Percentiles rank a stretch among this genome's conserved stretches.
These are phyloP conservation scores for Colletotrichum sp. DNA, from an alignment of 2,329 filamentous ascomycete genomes.

Conservation along the genomic window DNA sequence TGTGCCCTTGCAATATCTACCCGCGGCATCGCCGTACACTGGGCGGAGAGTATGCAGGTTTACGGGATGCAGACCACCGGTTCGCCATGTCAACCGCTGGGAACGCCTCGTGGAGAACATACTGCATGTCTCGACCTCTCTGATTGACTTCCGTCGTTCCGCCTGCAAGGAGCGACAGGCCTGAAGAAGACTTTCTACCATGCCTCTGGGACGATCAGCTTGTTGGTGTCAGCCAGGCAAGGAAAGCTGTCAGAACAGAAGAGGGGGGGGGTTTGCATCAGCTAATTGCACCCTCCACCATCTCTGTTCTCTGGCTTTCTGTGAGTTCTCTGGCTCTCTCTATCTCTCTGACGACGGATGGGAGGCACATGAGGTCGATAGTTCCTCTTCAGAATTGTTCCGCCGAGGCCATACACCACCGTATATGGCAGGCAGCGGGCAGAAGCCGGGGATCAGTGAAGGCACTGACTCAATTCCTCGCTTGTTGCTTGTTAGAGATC, in stretches of 20 bases:
- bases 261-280: constrained; percentile 8
- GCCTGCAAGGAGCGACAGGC: constrained; percentile 15
- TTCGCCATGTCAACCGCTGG: background rate
- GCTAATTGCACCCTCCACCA: background rate
- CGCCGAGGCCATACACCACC: background rate
- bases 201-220: background rate
- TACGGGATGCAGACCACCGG: background rate
- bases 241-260: background rate
- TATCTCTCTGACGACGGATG: background rate
- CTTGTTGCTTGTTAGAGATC: background rate
- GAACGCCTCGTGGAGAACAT: constrained; percentile 9
- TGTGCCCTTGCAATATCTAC: background rate
- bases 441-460: background rate
- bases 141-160: constrained; percentile 18
- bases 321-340: background rate
- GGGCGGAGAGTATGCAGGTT: background rate
- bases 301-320: background rate
- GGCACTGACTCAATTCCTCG: background rate
- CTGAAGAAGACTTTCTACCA: constrained; percentile 9
- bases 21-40: background rate
- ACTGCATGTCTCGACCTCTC: constrained; percentile 13
- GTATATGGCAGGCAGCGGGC: background rate
- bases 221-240: background rate
- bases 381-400: background rate
- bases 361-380: background rate